Percentiles rank a stretch among this genome's conserved stretches.
phyloP scores from a whole-genome alignment of 2,329 filamentous ascomycete species.

The Ascochyta rabiei region DNA sequence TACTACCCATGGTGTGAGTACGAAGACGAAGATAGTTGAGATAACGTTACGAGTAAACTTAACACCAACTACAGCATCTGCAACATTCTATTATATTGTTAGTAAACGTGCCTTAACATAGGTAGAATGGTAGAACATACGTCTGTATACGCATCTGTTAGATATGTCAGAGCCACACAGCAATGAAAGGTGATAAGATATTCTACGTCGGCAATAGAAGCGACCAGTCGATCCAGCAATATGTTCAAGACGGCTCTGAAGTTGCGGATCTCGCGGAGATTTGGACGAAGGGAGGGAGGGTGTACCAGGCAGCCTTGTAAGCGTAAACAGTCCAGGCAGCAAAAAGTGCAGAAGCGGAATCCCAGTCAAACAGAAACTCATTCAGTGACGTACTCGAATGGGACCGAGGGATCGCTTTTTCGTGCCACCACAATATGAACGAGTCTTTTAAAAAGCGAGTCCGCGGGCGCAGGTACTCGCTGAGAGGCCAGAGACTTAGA shows the following conservation, averaged over 20 bases:
- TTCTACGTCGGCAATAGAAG: conserved; percentile 1
- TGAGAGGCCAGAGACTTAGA: no score
- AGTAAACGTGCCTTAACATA: background rate
- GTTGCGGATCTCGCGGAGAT: conserved; percentile 41
- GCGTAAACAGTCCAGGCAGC: no score
- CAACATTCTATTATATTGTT: conserved; percentile 45
- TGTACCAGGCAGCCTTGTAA: no score
- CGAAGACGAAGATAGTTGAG: conserved; percentile 56
- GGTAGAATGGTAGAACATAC: background rate
- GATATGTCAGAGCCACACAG: conserved; percentile 53
- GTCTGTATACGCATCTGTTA: conserved; percentile 42
- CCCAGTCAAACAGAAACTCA: no score
- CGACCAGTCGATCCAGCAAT: conserved; percentile 3
- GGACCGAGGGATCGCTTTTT: no score
- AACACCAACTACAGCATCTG: conserved; percentile 54
- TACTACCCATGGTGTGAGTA: conserved; percentile 51
- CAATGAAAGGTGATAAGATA: conserved; percentile 13
- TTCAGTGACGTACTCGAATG: no score
- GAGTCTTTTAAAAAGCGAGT: no score
- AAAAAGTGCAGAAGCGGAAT: no score
- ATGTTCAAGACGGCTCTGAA: conserved; percentile 2
- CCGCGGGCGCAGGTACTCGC: no score
- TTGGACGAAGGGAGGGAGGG: no score
- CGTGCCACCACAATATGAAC: no score
- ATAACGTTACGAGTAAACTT: conserved; percentile 55